phyloP scores from a whole-genome alignment of 2,329 filamentous ascomycete genomes.

The Aaosphaeria pasadenensis region DNA sequence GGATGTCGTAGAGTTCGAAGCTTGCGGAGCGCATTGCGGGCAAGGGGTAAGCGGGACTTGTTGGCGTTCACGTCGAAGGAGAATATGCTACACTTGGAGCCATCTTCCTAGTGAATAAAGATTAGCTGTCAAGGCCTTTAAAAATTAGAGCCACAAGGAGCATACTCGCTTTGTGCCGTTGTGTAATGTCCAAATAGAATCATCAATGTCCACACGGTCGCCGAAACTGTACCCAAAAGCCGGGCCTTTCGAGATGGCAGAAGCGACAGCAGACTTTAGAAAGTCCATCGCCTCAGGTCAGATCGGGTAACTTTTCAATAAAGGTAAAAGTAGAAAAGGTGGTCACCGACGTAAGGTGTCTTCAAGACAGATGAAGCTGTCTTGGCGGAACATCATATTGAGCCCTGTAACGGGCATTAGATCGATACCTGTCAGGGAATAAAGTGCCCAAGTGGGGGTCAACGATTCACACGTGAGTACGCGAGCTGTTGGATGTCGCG shows the following conservation, averaged over 20 bases:
- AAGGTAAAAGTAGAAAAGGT: neutral
- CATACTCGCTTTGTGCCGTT: constrained; percentile 87
- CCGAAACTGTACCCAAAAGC: constrained; percentile 91
- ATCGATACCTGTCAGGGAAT: too few species aligned
- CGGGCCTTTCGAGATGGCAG: constrained; percentile 91
- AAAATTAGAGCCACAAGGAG: constrained; percentile 13
- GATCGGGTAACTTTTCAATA: neutral
- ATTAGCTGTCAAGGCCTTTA: constrained; percentile 16
- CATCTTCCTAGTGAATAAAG: constrained; percentile 67
- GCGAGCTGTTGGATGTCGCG: too few species aligned
- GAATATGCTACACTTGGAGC: constrained; percentile 93
- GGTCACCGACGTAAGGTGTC: neutral
- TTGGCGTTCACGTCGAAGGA: constrained; percentile 86
- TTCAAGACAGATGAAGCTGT: neutral
- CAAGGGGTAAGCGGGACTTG: constrained; percentile 76
- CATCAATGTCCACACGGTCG: constrained; percentile 85
- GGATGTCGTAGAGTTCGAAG: constrained; percentile 89
- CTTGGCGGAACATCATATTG: neutral
- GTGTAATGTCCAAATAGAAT: constrained; percentile 94
- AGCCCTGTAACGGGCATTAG: too few species aligned
- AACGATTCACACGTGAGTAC: neutral
- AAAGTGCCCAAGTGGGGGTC: too few species aligned
- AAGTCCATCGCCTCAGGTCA: constrained; percentile 73
- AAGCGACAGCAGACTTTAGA: constrained; percentile 94
- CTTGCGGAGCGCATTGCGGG: constrained; percentile 92